phyloP scores from a whole-genome alignment of 2,329 filamentous ascomycete genomes.

The Fusarium armeniacum region DNA sequence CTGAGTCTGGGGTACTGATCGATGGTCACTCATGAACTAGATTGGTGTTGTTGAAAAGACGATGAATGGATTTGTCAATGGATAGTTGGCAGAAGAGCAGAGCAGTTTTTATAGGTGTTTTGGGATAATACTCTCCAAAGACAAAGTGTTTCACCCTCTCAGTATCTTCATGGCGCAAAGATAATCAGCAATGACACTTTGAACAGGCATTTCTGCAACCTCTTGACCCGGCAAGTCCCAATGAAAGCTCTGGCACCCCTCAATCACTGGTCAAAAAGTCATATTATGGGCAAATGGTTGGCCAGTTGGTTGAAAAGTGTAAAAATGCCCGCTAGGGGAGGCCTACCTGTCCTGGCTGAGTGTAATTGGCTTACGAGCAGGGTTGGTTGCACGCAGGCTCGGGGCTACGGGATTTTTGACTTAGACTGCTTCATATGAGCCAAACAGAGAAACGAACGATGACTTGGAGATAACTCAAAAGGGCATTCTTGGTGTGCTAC shows the following conservation, averaged over 20 bases:
- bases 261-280: constrained; percentile 16
- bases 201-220: constrained; percentile 11
- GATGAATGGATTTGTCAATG: constrained; percentile 7
- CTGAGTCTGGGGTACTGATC: constrained; percentile 11
- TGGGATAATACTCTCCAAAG: background rate
- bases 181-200: constrained; percentile 13
- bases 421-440: constrained; percentile 10
- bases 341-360: constrained; percentile 27
- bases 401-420: constrained; percentile 18
- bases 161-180: constrained; percentile 12
- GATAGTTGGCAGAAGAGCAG: background rate
- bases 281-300: constrained; percentile 32
- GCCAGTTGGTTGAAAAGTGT: constrained; percentile 41
- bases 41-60: constrained; percentile 2
- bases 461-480: constrained; percentile 21
- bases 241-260: constrained; percentile 23
- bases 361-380: constrained; percentile 26
- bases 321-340: constrained; percentile 39
- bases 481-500: constrained; percentile 12
- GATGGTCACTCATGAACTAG: constrained; percentile 29
- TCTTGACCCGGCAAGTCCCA: constrained; percentile 23
- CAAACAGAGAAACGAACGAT: constrained; percentile 8
- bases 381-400: constrained; percentile 28
- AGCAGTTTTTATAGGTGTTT: constrained; percentile 26
- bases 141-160: constrained; percentile 8